Evolutionary conservation across 176 grass and related monocot genomes (phyloP).

Genomic region (Puccinellia tenuiflora): DNA sequence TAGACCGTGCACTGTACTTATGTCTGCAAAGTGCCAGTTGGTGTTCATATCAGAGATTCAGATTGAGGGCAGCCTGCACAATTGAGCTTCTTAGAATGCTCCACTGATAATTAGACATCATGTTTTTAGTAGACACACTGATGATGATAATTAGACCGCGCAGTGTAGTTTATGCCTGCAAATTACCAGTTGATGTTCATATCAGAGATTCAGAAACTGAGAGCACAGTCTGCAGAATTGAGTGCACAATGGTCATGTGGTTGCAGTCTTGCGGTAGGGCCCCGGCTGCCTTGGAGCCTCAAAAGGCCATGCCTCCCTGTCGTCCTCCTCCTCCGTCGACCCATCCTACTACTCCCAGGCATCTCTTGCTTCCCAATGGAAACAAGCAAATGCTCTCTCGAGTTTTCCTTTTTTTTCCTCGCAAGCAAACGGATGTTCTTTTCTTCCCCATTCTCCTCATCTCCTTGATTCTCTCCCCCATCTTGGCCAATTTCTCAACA

Average conservation of each 20-base stretch:
- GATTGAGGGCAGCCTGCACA: too few relatives aligned
- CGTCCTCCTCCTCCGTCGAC: neutral
- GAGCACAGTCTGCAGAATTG: too few relatives aligned
- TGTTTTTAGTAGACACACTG: neutral
- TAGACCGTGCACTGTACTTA: too few relatives aligned
- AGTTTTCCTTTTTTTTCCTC: neutral
- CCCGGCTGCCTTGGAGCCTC: conserved; percentile 24
- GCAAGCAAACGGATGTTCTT: conserved; percentile 12
- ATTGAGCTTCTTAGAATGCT: neutral
- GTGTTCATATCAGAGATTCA: too few relatives aligned
- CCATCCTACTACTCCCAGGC: neutral
- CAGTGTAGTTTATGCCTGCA: neutral
- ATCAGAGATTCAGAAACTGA: neutral
- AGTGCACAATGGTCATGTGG: neutral
- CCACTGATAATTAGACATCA: neutral
- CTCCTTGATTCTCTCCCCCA: neutral
- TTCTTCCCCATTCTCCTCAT: neutral
- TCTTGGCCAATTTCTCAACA: neutral
- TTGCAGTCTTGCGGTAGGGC: conserved; percentile 19
- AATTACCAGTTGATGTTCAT: neutral
- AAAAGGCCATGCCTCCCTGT: conserved; percentile 29
- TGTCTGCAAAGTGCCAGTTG: too few relatives aligned
- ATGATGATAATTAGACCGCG: neutral
- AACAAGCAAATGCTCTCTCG: neutral
- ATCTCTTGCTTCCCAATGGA: neutral